Evolutionary conservation across 495 filamentous ascomycete species (phyloP), one percentile per base, ranked within the genome.

Genomic region (Xylaria curta): DNA sequence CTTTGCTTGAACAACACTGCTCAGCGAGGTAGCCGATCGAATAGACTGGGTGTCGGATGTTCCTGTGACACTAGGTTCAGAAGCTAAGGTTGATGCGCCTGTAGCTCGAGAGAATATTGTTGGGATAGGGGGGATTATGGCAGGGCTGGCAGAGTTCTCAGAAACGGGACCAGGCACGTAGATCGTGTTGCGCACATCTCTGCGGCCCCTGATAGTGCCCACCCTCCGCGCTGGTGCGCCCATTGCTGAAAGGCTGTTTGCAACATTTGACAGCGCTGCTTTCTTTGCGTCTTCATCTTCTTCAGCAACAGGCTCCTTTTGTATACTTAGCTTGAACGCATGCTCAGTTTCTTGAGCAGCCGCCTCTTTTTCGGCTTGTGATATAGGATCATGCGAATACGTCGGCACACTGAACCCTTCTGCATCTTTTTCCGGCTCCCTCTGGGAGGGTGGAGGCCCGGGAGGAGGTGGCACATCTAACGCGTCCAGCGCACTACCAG

Each of bases 221-320:
- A 86, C 80, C 80, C 91, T 93, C 49, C 92, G 85, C 74, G 87
- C 84, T 19, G 91, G 89, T 56, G 88, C 75, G 75, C 85, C 86
- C 86, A 84, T 80, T 72, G 80, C 80, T 1, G 81, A 82, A 31
- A 99, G 83, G 13, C 93, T 93, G 76, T 92, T 94, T n/a, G 95
- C 94, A 76, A 97, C 94, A 73, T 92, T 95, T 56, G 94, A 93
- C 77, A 98, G 85, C 1, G 97, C 96, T 54, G 92, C 91, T 63
- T 83, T 81, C 80, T 96, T 90, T 3, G 93, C 93, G 79, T 97
- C 94, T 67, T 86, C 89, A 74, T 95, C 93, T 78, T 98, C 96
- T 81, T 99, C 96, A 26, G 90, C 90, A 68, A 99, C 97, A 1
- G 97, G 95, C 70, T 97, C 92, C 73, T 94, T 94, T 72, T 93